Evolutionary conservation across 352 stramenopile species (phyloP), one percentile per base, ranked within the genome.

Genomic region (Globisporangium viniferum): DNA sequence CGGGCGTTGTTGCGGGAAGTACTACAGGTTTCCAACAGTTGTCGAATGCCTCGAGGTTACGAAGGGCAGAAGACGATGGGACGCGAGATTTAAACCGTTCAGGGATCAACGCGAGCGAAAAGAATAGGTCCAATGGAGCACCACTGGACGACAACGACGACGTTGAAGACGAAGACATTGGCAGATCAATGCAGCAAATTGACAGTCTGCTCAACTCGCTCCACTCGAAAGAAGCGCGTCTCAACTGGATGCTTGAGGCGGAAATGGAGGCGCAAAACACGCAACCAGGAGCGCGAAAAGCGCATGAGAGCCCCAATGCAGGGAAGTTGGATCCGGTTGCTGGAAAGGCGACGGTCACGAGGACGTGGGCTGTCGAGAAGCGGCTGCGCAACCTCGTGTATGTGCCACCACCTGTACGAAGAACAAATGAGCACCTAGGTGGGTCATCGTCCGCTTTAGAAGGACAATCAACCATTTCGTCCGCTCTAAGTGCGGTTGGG

Each of bases 241-340:
- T 91, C 7, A 86, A 91, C 66, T 89, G 77, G 81, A 91, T 91
- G 79, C 71, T 91, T 0, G 83, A 91, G 67, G 81, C 80, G 35
- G 83, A 91, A 64, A 85, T 91, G 72, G 83, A 90, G 64, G 81
- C 80, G n/a, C 83, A 91, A 76, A 90, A 89, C 64, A 76, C 74
- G 41, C 62, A 64, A 12, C 5, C 65, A 12, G 39, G 33, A 39
- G 31, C 6, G 4, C 54, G 51, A 15, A 58, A 35, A 59, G 22
- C 55, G 35, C 14, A 46, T 2, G 31, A 36, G 7, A 51, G 61
- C 59, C 18, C 35, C 33, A 8, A 7, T 29, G 3, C 44, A 59
- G 57, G 22, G 15, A 20, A 2, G 48, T 24, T 33, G 15, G 33
- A 54, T 27, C 36, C 14, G 41, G 1, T 46, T 18, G 27, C 65